Conservation (phyloP, 2,329 filamentous ascomycete species). For the Paraconiothyrium brasiliense region DNA sequence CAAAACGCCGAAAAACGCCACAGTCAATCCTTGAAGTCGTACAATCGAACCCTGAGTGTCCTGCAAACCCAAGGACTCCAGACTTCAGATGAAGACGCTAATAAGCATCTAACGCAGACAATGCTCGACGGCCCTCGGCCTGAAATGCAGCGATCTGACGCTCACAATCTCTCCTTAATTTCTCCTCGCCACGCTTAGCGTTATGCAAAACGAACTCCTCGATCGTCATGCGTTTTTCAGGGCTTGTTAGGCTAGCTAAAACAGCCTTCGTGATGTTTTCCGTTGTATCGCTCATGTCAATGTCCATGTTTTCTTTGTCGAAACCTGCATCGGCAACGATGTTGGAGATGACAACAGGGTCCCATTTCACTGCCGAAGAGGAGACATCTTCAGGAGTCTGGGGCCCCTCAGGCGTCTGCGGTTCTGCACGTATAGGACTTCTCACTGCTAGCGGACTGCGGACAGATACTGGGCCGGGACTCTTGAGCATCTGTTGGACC, state of each 20-base stretch:
- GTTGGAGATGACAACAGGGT: conserved; percentile 59
- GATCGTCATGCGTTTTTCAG: conserved; percentile 89
- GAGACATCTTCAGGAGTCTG: conserved; percentile 6
- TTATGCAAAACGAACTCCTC: conserved; percentile 91
- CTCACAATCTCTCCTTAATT: conserved; percentile 83
- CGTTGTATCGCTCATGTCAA: conserved; percentile 24
- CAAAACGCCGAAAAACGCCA: conserved; percentile 11
- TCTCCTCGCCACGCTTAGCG: conserved; percentile 80
- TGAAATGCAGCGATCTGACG: conserved; percentile 84
- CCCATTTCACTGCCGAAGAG: conserved; percentile 66
- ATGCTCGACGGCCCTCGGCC: conserved; percentile 79
- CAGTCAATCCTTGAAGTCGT: conserved; percentile 17
- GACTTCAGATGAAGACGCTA: conserved; percentile 6
- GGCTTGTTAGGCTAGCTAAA: conserved; percentile 71
- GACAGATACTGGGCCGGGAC: conserved; percentile 21
- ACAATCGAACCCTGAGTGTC: conserved; percentile 21
- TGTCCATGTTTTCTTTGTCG: conserved; percentile 37
- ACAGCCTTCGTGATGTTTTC: conserved; percentile 59
- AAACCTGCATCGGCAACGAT: conserved; percentile 42
- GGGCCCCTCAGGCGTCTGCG: conserved; percentile 25
- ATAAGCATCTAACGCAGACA: conserved; percentile 74
- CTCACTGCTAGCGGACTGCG: conserved; percentile 44
- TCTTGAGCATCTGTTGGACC: conserved; percentile 25
- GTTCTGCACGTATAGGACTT: conserved; percentile 38
- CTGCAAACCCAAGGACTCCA: conserved; percentile 18